Conservation (phyloP, 2,329 filamentous ascomycete species). For the Fusarium sp. region DNA sequence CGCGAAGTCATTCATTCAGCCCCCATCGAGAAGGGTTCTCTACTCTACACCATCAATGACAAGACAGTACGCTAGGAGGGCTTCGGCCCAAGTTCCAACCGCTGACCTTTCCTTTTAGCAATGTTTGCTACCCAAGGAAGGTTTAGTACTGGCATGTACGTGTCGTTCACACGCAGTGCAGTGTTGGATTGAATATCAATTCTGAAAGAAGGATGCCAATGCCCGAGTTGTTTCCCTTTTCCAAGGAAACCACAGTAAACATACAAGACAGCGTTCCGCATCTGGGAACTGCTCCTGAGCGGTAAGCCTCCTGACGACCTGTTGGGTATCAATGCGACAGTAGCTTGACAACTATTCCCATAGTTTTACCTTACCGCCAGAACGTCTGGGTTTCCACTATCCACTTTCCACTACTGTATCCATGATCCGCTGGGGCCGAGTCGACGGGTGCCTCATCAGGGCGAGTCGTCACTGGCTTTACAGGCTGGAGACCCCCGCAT, state of each 20-base stretch:
- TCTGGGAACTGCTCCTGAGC: slow-evolving; percentile 17
- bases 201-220: not conserved
- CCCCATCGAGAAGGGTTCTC: not conserved
- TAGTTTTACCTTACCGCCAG: slow-evolving; percentile 41
- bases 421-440: slow-evolving; percentile 36
- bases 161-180: not conserved
- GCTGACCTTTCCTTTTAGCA: slow-evolving; percentile 18
- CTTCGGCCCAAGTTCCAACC: slow-evolving; percentile 25
- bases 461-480: slow-evolving; percentile 42
- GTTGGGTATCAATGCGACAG: slow-evolving; percentile 51
- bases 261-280: slow-evolving; percentile 15
- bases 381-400: slow-evolving; percentile 20
- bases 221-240: slow-evolving; percentile 9
- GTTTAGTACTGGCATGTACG: slow-evolving; percentile 21
- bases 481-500: slow-evolving; percentile 43
- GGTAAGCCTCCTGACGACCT: slow-evolving; percentile 35
- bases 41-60: slow-evolving; percentile 26
- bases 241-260: slow-evolving; percentile 25
- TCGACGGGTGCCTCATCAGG: slow-evolving; percentile 38
- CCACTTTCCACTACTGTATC: slow-evolving; percentile 35
- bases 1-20: slow-evolving; percentile 17
- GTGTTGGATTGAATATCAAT: not conserved
- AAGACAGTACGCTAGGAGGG: slow-evolving; percentile 16
- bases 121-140: slow-evolving; percentile 14
- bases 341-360: slow-evolving; percentile 42